Base-by-base conservation (phyloP, 257 asterid genomes). In the Nicotiana attenuata region DNA sequence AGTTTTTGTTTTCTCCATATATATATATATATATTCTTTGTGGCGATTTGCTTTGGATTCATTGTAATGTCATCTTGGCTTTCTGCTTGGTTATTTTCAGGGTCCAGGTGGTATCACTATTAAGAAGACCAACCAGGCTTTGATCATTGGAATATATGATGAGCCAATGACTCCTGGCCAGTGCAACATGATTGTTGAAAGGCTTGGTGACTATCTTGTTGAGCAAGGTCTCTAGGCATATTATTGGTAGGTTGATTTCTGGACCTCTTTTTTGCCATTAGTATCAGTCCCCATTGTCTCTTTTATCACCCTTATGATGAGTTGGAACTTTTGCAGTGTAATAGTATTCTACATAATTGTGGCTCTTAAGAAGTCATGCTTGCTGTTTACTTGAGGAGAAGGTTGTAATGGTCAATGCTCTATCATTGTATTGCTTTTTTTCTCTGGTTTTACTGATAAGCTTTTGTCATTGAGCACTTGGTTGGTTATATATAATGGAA, bases 151-250 rank as follows among this genome's bases (percentile, higher is more conserved):
- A 79, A 82, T 83, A 57, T 87, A 87, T 33, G 87, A 86, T n/a
- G 89, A 83, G 83, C 90, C 90, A 41, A 84, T 87, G 88, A 75
- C 86, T 78, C 86, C 90, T 24, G 87, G 89, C 0, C 89, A 87
- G 82, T 87, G 90, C 87, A 87, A 85, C 83, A 77, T 87, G 86
- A 84, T 87, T 35, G 90, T 87, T 45, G 90, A 87, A 52, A 85
- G 86, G 88, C 76, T 87, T 84, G 90, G 90, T 45, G 90, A 87
- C 65, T 87, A 85, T 76, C 89, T 87, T 78, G 4, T 65, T 15
- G 88, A 85, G 0, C 88, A 85, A 80, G 78, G 85, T 41, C 69
- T 85, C 68, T 85, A 87, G 77, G 38, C 66, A 8, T 20, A 31
- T 80, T 65, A 31, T 80, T 65, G 84, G 82, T 81, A 82, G 24